phyloP scores from a whole-genome alignment of 129 eudicot genomes.

The Smallanthus sonchifolius region DNA sequence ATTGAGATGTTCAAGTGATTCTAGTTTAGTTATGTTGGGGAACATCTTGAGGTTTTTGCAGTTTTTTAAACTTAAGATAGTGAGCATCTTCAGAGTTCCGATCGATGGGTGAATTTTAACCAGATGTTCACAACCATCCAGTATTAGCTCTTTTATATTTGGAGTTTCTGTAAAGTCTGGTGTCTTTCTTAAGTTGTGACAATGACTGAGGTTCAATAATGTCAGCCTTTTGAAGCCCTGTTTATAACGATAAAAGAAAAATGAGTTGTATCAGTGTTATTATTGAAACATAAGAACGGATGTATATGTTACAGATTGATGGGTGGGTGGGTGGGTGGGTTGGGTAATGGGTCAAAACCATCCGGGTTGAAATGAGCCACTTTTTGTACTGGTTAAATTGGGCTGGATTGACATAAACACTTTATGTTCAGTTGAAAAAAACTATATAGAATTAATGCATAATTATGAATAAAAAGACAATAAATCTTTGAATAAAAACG shows the following conservation, averaged over 20 bases:
- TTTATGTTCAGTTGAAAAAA: neutral
- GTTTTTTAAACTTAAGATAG: constrained; percentile 17
- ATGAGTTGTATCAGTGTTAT: neutral
- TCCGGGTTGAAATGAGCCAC: neutral
- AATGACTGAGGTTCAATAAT: constrained; percentile 38
- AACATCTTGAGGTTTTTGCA: constrained; percentile 32
- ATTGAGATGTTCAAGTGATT: constrained; percentile 32
- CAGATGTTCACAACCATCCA: constrained; percentile 29
- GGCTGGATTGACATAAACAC: neutral
- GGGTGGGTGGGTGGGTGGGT: neutral
- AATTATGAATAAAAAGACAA: neutral
- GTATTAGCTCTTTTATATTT: constrained; percentile 28
- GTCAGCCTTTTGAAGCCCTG: constrained; percentile 26
- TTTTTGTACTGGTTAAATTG: neutral
- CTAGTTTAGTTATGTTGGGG: constrained; percentile 22
- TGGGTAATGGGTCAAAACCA: neutral
- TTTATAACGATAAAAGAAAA: neutral
- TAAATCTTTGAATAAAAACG: neutral
- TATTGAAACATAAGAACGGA: neutral
- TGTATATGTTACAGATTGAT: neutral
- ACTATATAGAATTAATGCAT: neutral
- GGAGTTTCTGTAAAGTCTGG: constrained; percentile 34
- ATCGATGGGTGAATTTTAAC: constrained; percentile 28
- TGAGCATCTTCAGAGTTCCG: constrained; percentile 22
- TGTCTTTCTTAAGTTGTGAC: constrained; percentile 15